These are phyloP conservation scores for Neoscytalidium dimidiatum DNA, from an alignment of 2,329 filamentous ascomycete species.

Conservation along the genomic window DNA sequence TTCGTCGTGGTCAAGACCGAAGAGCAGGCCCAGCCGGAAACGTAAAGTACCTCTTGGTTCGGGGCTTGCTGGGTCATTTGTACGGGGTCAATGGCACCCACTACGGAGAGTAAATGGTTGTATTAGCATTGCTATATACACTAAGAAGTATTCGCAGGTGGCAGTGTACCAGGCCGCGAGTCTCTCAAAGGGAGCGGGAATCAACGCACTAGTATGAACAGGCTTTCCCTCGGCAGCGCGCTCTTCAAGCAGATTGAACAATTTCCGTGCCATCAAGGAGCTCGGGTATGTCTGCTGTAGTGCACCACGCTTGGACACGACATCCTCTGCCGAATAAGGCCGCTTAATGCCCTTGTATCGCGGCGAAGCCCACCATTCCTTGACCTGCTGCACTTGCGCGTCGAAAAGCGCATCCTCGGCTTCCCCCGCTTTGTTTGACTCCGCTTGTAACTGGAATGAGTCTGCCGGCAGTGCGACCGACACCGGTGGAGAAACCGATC, in stretches of 20 bases:
- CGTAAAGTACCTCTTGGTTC: constrained; percentile 93
- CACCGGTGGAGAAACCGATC: constrained; percentile 61
- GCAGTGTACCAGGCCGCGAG: neutral
- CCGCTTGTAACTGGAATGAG: constrained; percentile 81
- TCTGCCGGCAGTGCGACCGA: constrained; percentile 67
- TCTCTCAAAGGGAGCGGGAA: constrained; percentile 20
- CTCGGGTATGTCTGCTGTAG: constrained; percentile 87
- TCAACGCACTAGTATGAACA: constrained; percentile 79
- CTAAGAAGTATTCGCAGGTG: neutral
- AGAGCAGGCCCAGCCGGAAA: constrained; percentile 97
- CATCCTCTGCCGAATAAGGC: constrained; percentile 85
- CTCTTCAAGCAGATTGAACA: constrained; percentile 86
- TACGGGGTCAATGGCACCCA: constrained; percentile 97
- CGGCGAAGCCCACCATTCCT: constrained; percentile 86
- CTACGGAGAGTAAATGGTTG: constrained; percentile 46
- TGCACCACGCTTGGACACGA: constrained; percentile 89
- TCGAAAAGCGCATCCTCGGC: constrained; percentile 86
- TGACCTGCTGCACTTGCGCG: constrained; percentile 79
- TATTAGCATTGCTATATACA: constrained; percentile 1
- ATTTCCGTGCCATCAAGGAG: constrained; percentile 90
- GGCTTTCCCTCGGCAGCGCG: constrained; percentile 77
- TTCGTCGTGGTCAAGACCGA: constrained; percentile 91
- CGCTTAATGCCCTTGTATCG: constrained; percentile 88
- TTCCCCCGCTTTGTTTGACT: constrained; percentile 72
- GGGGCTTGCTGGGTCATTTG: constrained; percentile 99